Evolutionary conservation across 2,329 filamentous ascomycete species (phyloP), one percentile per base, ranked within the genome.

Genomic region (Lecanoromycetidae sp.): DNA sequence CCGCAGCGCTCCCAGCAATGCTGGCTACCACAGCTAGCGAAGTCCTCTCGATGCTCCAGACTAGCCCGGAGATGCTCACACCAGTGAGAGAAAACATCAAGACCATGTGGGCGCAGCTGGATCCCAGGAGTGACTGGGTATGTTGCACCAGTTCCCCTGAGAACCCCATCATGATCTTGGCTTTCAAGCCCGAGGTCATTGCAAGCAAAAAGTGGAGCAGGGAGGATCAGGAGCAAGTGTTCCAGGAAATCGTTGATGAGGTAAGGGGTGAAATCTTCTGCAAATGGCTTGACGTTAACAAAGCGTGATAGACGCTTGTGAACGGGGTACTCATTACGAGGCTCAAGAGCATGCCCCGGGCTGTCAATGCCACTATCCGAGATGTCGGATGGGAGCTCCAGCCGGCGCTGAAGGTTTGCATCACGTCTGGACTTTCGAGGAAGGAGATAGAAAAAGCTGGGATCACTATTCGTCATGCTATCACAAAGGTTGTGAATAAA

Each of bases 401-500:
- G 56, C 86, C 91, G 8, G 86, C 87, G 0, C 73, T 98, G 52
- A 95, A 96, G 67, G 77, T 96, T 10, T 96, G 90, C 61, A 72
- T 95, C 45, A 94, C 88, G 0, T 84, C 78, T 4, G 91, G 84
- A 1, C 69, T 98, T 52, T 84, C 84, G 20, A 93, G 84, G 71
- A 95, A 94, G 69, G 91, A 98, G 64, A 84, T 88, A 46, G 93
- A 98, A 68, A 94, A 93, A 71, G 87, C 91, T 0, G 91, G 88
- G 12, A 79, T 82, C 6, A 80, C 77, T 8, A 88, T 98, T 56
- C 75, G 90, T 51, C 88, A 95, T 66, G 90, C 91, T 12, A 85
- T 96, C 55, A 94, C 88, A 43, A 95, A 94, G 68, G 79, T 96
- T 52, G 79, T 98, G 74, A 75, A 71, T 57, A 43, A 33, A 20